These are phyloP conservation scores for Tulasnella sp. DNA, from an alignment of 768 basidiomycete genomes.

Conservation along the genomic window DNA sequence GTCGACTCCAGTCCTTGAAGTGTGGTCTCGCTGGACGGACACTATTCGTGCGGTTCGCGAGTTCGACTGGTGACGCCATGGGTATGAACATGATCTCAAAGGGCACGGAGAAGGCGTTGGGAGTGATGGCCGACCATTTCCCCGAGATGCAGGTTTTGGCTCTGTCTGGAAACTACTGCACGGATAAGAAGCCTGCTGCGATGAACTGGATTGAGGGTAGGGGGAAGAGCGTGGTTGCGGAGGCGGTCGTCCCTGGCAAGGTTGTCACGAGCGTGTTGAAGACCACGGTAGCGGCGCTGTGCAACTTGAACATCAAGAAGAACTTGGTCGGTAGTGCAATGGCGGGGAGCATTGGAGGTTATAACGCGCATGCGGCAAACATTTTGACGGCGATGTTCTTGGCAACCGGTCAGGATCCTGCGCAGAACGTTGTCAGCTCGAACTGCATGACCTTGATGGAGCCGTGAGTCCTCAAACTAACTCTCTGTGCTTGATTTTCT, in stretches of 20 bases:
- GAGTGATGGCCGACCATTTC: conserved; percentile 63
- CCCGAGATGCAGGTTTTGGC: conserved; percentile 88
- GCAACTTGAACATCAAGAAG: conserved; percentile 93
- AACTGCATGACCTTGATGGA: conserved; percentile 99
- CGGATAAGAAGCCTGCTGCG: conserved; percentile 98
- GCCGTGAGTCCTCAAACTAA: conserved; percentile 50
- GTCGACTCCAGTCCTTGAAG: conserved; percentile 74
- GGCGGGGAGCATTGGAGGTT: conserved; percentile 96
- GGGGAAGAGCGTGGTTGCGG: conserved; percentile 95
- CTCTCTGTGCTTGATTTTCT: not conserved
- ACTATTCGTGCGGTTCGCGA: conserved; percentile 86
- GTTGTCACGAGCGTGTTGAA: conserved; percentile 86
- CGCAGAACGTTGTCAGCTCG: conserved; percentile 97
- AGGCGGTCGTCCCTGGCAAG: conserved; percentile 83
- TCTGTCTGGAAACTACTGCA: conserved; percentile 96
- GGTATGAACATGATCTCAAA: conserved; percentile 99
- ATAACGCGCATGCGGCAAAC: conserved; percentile 97
- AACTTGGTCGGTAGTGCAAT: conserved; percentile 95
- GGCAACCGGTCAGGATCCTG: conserved; percentile 97
- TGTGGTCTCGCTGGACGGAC: conserved; percentile 88
- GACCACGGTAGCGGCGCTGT: conserved; percentile 83
- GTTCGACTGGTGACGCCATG: conserved; percentile 96
- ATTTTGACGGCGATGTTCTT: conserved; percentile 92
- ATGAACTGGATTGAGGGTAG: conserved; percentile 99
- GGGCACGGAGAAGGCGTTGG: conserved; percentile 91